A percentile compares a stretch with the other conserved stretches of the same genome.
Evolutionary conservation across 495 filamentous ascomycete species (phyloP).

Genomic region (Penicillium arizonense): DNA sequence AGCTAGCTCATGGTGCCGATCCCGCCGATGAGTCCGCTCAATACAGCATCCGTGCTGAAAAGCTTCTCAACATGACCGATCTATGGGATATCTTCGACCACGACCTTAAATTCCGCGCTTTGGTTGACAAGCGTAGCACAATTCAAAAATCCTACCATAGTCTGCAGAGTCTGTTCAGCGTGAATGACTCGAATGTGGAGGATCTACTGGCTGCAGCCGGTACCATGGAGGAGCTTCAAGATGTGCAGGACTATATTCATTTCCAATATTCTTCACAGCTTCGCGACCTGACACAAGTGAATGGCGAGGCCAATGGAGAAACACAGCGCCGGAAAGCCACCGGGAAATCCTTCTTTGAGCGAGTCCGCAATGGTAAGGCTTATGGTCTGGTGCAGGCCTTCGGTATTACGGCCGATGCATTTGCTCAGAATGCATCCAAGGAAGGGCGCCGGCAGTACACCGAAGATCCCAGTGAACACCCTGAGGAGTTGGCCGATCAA

Average conservation of each 20-base stretch:
- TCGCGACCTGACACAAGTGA: slow-evolving; percentile 64
- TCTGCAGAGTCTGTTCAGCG: slow-evolving; percentile 53
- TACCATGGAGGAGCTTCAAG: slow-evolving; percentile 91
- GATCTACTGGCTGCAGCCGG: slow-evolving; percentile 71
- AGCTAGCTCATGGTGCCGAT: slow-evolving; percentile 50
- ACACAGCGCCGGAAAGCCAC: slow-evolving; percentile 76
- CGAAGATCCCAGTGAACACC: slow-evolving; percentile 73
- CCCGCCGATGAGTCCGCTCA: slow-evolving; percentile 64
- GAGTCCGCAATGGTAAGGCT: slow-evolving; percentile 71
- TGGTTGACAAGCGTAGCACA: slow-evolving; percentile 83
- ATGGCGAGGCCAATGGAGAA: slow-evolving; percentile 49
- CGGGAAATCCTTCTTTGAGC: slow-evolving; percentile 73
- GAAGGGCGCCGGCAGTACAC: slow-evolving; percentile 75
- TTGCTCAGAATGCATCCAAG: slow-evolving; percentile 80
- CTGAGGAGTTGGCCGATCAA: slow-evolving; percentile 82
- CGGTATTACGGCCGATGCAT: slow-evolving; percentile 83
- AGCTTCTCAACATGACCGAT: slow-evolving; percentile 87
- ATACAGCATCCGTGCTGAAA: slow-evolving; percentile 76
- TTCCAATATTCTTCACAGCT: slow-evolving; percentile 87
- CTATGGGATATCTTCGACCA: slow-evolving; percentile 92
- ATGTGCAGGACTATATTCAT: slow-evolving; percentile 93
- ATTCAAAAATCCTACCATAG: slow-evolving; percentile 75
- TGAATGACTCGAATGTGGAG: slow-evolving; percentile 63
- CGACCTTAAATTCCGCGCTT: slow-evolving; percentile 88
- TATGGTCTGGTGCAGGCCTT: slow-evolving; percentile 85